These are phyloP conservation scores for Nitzschia sp. DNA, from an alignment of 108 stramenopile species.

Conservation along the genomic window DNA sequence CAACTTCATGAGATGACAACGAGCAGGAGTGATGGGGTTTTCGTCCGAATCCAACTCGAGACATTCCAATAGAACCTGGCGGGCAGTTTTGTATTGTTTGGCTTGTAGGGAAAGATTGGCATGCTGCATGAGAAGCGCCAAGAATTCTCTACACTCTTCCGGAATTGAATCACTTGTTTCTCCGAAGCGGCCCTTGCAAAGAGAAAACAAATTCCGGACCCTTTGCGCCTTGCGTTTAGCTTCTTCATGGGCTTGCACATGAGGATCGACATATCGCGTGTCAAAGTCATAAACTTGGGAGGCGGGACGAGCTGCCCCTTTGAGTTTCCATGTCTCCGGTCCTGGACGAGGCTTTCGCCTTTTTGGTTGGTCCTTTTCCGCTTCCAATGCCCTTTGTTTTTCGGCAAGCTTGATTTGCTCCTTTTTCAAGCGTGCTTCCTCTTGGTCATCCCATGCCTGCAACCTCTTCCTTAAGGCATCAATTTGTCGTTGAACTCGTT, in stretches of 20 bases:
- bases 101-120: constrained; percentile 63
- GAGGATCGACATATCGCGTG: constrained; percentile 81
- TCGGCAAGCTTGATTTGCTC: constrained; percentile 20
- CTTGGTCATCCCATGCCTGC: constrained; percentile 73
- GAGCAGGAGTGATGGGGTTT: constrained; percentile 63
- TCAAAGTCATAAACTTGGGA: constrained; percentile 89
- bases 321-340: constrained; percentile 85
- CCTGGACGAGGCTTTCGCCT: constrained; percentile 63
- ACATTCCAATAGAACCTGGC: constrained; percentile 61
- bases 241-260: constrained; percentile 71
- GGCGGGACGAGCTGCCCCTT: constrained; percentile 86
- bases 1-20: constrained; percentile 72
- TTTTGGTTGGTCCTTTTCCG: constrained; percentile 22
- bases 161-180: constrained; percentile 38
- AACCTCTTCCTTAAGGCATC: constrained; percentile 49
- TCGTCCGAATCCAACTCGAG: constrained; percentile 60
- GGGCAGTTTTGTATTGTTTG: constrained; percentile 68
- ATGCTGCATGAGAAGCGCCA: constrained; percentile 74
- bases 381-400: constrained; percentile 38
- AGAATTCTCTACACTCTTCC: constrained; percentile 68
- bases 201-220: constrained; percentile 53
- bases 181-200: constrained; percentile 67
- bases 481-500: constrained; percentile 58
- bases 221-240: constrained; percentile 57
- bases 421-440: constrained; percentile 40